Evolutionary conservation across 1,139 yeast species (phyloP).

Genomic region (Kluyveromyces sp.): DNA sequence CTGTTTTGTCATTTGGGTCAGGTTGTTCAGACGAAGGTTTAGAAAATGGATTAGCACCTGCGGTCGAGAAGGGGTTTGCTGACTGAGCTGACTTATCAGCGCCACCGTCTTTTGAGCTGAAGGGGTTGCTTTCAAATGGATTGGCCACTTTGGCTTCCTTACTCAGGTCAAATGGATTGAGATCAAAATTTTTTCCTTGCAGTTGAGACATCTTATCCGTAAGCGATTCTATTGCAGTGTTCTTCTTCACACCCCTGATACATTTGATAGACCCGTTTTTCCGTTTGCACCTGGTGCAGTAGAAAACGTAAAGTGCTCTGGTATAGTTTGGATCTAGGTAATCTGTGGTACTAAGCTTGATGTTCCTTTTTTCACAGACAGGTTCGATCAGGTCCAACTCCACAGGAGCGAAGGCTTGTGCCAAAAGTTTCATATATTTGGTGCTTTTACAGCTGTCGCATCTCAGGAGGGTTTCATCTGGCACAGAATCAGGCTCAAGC

Average conservation of each 20-base stretch:
- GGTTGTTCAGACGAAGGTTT: conserved; percentile 4
- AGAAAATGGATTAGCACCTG: conserved; percentile 17
- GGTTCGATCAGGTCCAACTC: conserved; percentile 34
- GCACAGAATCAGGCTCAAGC: conserved; percentile 51
- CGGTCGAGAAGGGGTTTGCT: conserved; percentile 32
- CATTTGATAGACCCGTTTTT: conserved; percentile 65
- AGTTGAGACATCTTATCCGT: conserved; percentile 38
- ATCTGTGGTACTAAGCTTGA: conserved; percentile 13
- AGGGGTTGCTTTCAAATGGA: conserved; percentile 35
- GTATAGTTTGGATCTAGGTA: conserved; percentile 57
- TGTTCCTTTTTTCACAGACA: conserved; percentile 13
- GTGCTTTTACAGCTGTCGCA: conserved; percentile 58
- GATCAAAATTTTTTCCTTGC: conserved; percentile 38
- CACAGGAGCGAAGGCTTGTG: conserved; percentile 76
- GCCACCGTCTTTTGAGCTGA: conserved; percentile 20
- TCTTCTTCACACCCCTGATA: conserved; percentile 62
- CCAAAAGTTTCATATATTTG: conserved; percentile 53
- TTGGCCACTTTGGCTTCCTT: conserved; percentile 34
- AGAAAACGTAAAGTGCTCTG: conserved; percentile 71
- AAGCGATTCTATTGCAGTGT: conserved; percentile 34
- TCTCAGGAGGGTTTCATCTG: conserved; percentile 42
- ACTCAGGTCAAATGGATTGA: conserved; percentile 37
- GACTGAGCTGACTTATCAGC: background rate
- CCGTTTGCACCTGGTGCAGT: conserved; percentile 67
- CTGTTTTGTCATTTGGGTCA: conserved; percentile 8